Evolutionary conservation across 768 basidiomycete species (phyloP), one percentile per base, ranked within the genome.

Genomic region (Trametes cinnabarina): DNA sequence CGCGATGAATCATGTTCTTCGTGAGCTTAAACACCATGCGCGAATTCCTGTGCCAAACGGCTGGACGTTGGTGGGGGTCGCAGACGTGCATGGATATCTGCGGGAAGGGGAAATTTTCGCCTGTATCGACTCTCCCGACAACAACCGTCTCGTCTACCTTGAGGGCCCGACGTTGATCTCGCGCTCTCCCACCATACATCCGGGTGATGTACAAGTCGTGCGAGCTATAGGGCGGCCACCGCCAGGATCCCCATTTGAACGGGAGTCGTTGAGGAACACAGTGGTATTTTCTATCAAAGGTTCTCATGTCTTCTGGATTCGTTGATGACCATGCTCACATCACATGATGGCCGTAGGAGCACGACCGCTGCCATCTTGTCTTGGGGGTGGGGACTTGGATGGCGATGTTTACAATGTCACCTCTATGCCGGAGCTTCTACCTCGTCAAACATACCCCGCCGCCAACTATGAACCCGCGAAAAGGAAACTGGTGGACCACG

Each of bases 371-470:
- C 80, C 85, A 0, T 83, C 84, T 3, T 84, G 75, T 56, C 74
- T 87, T 0, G 86, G 86, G 3, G 87, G 87, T 1, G 87, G 87
- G 0, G 88, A 89, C 65, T 72, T 88, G 10, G 87, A 90, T 65
- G 87, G 65, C 17, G 66, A 67, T 37, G 59, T 58, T 25, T 69
- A 66, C 49, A 63, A 67, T 43, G 47, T 67, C n/a, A 68, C 69
- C 2, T 62, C 58, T n/a, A 58, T 68, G 28, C 12, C 30, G 14
- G 53, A 60, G 1, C 64, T 77, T 3, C 63, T 66, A 23, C 73
- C 76, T 0, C 28, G n/a, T 17, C 40, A 47, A 2, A 68, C 63
- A 2, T 62, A 65, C 28, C 2, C 26, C 4, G 80, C 87, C 2
- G 84, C 81, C 2, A 66, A 64, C 15, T 88, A 88, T 64, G 64